A percentile compares a stretch with the other conserved stretches of the same genome.
These are phyloP conservation scores for Elongisporangium senticosum DNA, from an alignment of 352 stramenopile genomes.

Conservation along the genomic window DNA sequence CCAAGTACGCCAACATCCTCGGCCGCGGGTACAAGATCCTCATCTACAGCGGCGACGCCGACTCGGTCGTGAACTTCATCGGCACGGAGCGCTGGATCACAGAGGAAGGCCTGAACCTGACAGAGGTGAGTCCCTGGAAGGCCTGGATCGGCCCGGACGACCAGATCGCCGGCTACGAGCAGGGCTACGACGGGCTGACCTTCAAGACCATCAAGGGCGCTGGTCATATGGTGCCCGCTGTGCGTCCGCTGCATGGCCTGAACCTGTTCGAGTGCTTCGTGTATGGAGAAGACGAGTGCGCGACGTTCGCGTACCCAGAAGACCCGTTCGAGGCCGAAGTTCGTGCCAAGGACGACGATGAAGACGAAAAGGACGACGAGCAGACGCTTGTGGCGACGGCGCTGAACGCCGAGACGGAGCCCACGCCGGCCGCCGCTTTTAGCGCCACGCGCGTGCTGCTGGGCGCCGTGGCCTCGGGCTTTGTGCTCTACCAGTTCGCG, in stretches of 20 bases:
- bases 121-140: conserved; percentile 32
- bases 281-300: conserved; percentile 41
- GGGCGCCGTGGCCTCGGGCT: background rate
- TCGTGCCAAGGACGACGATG: conserved; percentile 4
- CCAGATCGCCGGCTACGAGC: conserved; percentile 82
- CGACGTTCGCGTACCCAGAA: conserved; percentile 38
- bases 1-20: conserved; percentile 59
- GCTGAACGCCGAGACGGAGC: background rate
- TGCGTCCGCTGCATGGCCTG: conserved; percentile 56
- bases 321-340: conserved; percentile 41
- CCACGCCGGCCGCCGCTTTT: background rate
- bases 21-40: conserved; percentile 36
- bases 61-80: conserved; percentile 74
- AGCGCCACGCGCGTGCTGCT: background rate
- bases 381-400: background rate
- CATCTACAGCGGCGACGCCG: conserved; percentile 66
- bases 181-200: conserved; percentile 70
- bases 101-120: conserved; percentile 39
- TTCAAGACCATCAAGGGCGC: conserved; percentile 90
- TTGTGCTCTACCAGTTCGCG: background rate
- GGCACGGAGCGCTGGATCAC: conserved; percentile 81
- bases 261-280: conserved; percentile 76
- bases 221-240: conserved; percentile 82
- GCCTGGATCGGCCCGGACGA: conserved; percentile 51
- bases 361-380: conserved; percentile 12